Base-by-base conservation (phyloP, 345 rosid species). In the Boechera stricta region DNA sequence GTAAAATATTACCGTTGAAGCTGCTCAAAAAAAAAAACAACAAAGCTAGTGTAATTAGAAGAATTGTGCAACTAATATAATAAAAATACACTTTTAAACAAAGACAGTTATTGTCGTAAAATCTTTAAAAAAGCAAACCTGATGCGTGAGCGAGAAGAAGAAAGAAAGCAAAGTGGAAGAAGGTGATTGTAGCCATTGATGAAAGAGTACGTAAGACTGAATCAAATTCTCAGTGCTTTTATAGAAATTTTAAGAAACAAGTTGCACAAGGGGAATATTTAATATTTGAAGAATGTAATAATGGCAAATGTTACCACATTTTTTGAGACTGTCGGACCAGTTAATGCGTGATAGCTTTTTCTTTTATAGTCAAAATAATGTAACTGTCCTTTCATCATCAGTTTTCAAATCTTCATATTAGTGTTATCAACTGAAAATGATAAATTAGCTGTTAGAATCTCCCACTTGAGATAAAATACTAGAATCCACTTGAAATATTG, bases 1-100 rank as follows among this genome's bases (percentile, higher is more conserved):
- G 90, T 57, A 24, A 7, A 94, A 67, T 3, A 93, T 87, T 15
- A 92, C 61, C 24, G 84, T 85, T 2, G 92, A 86, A 5, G 92
- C 86, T 28, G 91, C 79, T 4, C 33, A 69, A 10, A 10, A 28
- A 52, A 68, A 8, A 24, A 49, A 55, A 41, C 1, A 61, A 54
- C 16, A 44, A 62, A 63, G 59, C 26, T 0, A 16, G 10, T 52
- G 7, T 21, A n/a, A 26, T 44, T 61, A 52, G n/a, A 69, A 1
- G 13, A 3, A 7, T 31, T 26, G 10, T 41, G 63, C 7, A 60
- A 16, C 68, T 39, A 10, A 10, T 39, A 10, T 36, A 10, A 2
- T 2, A 39, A 1, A 39, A 39, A 10, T 3, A 39, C 13, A 39
- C 45, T 41, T 41, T 38, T 9, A 2, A 41, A 10, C 13, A 41